phyloP scores from a whole-genome alignment of 805 yeast genomes.

The Pichia gijzeniarum region DNA sequence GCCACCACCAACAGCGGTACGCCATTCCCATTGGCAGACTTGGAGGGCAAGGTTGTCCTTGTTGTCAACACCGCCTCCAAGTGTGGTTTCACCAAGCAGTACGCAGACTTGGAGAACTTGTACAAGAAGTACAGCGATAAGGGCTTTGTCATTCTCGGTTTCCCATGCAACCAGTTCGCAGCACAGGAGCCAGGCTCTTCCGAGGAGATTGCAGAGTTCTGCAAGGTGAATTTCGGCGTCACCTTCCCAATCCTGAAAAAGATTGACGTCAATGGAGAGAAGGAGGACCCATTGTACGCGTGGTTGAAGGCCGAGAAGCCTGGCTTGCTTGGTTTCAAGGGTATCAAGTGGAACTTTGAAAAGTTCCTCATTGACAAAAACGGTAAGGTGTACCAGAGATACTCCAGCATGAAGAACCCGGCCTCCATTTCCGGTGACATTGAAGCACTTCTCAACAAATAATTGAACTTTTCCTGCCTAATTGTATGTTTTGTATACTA shows the following conservation, averaged over 20 bases:
- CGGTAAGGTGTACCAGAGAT: slow-evolving; percentile 49
- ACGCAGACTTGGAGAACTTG: slow-evolving; percentile 60
- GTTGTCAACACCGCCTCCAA: slow-evolving; percentile 86
- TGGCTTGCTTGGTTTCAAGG: slow-evolving; percentile 62
- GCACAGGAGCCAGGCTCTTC: slow-evolving; percentile 68
- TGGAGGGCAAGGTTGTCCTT: slow-evolving; percentile 75
- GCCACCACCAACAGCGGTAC: slow-evolving; percentile 58
- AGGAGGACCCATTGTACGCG: slow-evolving; percentile 73
- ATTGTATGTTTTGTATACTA: not conserved
- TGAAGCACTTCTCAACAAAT: slow-evolving; percentile 43
- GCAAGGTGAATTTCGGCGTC: slow-evolving; percentile 81
- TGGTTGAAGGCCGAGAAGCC: slow-evolving; percentile 60
- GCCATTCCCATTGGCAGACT: slow-evolving; percentile 50
- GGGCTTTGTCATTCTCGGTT: slow-evolving; percentile 68
- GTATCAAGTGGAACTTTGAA: slow-evolving; percentile 57
- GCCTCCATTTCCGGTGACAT: slow-evolving; percentile 48
- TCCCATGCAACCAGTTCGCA: slow-evolving; percentile 91
- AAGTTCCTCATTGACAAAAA: slow-evolving; percentile 49
- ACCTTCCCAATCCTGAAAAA: slow-evolving; percentile 84
- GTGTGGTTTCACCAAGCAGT: slow-evolving; percentile 75
- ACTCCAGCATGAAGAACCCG: slow-evolving; percentile 65
- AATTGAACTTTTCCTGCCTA: not conserved
- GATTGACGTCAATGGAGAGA: slow-evolving; percentile 81
- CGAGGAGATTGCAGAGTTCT: slow-evolving; percentile 65
- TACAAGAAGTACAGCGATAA: slow-evolving; percentile 56